Evolutionary conservation across 352 stramenopile species (phyloP), one percentile per base, ranked within the genome.

Genomic region (Phytopythium mirpurense): DNA sequence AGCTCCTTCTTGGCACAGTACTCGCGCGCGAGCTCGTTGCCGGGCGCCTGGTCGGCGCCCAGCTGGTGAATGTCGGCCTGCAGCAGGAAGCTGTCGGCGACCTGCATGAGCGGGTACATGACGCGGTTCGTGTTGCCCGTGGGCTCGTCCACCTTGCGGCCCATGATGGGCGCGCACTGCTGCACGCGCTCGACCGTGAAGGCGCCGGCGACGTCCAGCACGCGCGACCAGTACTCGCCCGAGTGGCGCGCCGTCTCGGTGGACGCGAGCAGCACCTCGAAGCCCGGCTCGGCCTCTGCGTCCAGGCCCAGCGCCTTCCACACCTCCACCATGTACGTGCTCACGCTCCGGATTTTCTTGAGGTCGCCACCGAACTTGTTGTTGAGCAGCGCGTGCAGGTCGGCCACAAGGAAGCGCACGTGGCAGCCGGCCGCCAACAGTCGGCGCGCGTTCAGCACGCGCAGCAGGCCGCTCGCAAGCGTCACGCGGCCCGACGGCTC

Each of bases 371-470:
- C 96, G 80, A 99, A 98, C 78, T 99, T 99, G 80, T 99, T 98
- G 74, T 99, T 99, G 73, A 99, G 96, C 57, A 99, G 78, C 23
- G 97, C 97, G 78, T 99, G 98, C 83, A 96, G 97, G 78, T 99
- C 97, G 7, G 96, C 97, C 11, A 99, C 95, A 83, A 97, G 98
- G 63, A 99, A 98, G 65, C 97, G 94, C 66, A 99, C 98, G 36
- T 94, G 95, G 43, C 93, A 97, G 26, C 96, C 97, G 11, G 84
- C 81, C 6, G 67, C 70, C 27, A 97, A 97, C 16, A 93, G 68
- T n/a, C 79, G 72, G 57, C 77, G 68, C 43, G 98, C 96, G 67
- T 99, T 99, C 57, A 99, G 91, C 18, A 92, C 89, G 41, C 95
- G 87, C 64, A 98, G 77, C 45, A 98, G 68, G 2, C 93, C 93